Conservation (phyloP, 257 asterid genomes). For the Fraxinus pennsylvanica region DNA sequence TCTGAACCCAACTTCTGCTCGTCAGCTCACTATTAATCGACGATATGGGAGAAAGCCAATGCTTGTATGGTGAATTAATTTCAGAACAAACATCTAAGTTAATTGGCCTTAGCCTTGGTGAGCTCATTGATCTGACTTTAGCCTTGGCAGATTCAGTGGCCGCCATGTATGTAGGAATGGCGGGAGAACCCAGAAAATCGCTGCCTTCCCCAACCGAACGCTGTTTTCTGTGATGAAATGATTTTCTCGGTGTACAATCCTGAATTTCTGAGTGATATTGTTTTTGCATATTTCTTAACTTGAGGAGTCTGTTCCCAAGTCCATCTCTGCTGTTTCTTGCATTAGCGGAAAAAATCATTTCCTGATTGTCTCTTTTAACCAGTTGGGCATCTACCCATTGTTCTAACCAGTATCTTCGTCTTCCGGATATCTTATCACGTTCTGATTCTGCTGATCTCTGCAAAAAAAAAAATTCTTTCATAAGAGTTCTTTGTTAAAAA, state of each 20-base stretch:
- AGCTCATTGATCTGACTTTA: no score
- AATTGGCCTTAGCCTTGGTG: constrained; percentile 39
- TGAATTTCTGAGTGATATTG: constrained; percentile 47
- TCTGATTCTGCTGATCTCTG: constrained; percentile 92
- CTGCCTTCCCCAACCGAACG: constrained; percentile 59
- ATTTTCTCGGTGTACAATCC: constrained; percentile 57
- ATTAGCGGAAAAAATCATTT: constrained; percentile 15
- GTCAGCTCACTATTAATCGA: constrained; percentile 81
- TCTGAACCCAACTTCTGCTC: constrained; percentile 57
- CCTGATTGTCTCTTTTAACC: constrained; percentile 56
- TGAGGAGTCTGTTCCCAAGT: neutral
- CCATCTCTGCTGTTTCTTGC: constrained; percentile 48
- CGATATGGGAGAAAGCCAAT: constrained; percentile 74
- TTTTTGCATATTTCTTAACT: constrained; percentile 31
- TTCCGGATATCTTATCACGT: constrained; percentile 49
- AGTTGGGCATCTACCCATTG: constrained; percentile 89
- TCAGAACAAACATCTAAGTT: constrained; percentile 73
- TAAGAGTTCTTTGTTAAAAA: constrained; percentile 10
- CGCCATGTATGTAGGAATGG: constrained; percentile 53
- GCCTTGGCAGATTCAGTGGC: no score
- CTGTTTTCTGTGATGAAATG: constrained; percentile 69
- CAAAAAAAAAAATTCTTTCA: constrained; percentile 4
- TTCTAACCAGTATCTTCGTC: constrained; percentile 76
- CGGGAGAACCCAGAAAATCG: constrained; percentile 51
- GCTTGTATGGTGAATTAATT: constrained; percentile 76